phyloP scores from a whole-genome alignment of 2,329 filamentous ascomycete species.

The Ilyonectria mors-panacis region DNA sequence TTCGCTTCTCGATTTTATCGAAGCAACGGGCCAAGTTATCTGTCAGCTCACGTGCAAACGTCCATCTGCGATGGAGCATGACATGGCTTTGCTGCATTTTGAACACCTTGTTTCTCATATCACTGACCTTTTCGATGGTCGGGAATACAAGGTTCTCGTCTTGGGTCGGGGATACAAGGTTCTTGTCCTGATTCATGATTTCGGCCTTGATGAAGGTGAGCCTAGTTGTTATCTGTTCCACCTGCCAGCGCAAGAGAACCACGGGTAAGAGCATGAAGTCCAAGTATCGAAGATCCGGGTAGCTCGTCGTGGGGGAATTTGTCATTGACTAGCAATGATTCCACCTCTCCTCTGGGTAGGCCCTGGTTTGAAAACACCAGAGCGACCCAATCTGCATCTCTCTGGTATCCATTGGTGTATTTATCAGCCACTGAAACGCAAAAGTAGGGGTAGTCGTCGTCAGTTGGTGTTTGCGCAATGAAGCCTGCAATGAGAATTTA shows the following conservation, averaged over 20 bases:
- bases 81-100: not conserved
- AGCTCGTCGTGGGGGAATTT: conserved; percentile 6
- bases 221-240: not conserved
- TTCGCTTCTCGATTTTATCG: not conserved
- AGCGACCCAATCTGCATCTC: conserved; percentile 2
- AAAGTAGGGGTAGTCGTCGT: conserved; percentile 10
- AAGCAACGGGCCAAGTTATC: conserved; percentile 2
- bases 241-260: conserved; percentile 10
- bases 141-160: not conserved
- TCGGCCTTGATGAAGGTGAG: conserved; percentile 1
- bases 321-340: not conserved
- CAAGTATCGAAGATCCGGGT: conserved; percentile 4
- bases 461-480: conserved; percentile 4
- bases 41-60: conserved; percentile 1
- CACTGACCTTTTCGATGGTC: not conserved
- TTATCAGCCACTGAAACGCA: conserved; percentile 9
- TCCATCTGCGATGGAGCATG: conserved; percentile 10
- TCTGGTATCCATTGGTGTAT: conserved; percentile 9
- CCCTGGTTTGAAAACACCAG: not conserved
- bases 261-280: conserved; percentile 1
- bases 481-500: not conserved
- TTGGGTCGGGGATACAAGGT: not conserved
- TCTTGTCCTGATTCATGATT: conserved; percentile 1
- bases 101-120: not conserved
- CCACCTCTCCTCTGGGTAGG: not conserved